phyloP scores from a whole-genome alignment of 2,329 filamentous ascomycete species.

The Dactylellina drechsleri region DNA sequence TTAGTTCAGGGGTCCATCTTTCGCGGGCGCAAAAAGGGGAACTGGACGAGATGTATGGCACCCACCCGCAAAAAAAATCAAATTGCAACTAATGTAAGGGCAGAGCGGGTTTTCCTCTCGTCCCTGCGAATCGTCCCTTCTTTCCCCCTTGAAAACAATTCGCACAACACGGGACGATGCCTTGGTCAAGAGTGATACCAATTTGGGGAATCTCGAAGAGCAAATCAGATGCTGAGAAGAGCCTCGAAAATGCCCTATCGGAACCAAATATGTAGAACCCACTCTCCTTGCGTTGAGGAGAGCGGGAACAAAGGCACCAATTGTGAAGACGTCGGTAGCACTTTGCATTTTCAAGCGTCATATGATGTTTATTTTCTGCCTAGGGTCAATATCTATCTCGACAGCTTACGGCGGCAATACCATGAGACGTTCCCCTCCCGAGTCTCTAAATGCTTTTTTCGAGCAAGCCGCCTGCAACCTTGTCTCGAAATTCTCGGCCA shows the following conservation, averaged over 20 bases:
- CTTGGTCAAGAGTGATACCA: slow-evolving; percentile 30
- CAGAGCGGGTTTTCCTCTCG: slow-evolving; percentile 14
- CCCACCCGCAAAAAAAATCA: slow-evolving; percentile 27
- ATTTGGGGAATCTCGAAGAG: slow-evolving; percentile 27
- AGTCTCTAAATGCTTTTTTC: background rate
- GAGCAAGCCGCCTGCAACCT: slow-evolving; percentile 37
- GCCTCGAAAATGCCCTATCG: slow-evolving; percentile 24
- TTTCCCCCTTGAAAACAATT: slow-evolving; percentile 14
- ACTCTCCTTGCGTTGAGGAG: slow-evolving; percentile 33
- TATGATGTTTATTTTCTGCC: slow-evolving; percentile 38
- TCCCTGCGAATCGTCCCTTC: slow-evolving; percentile 14
- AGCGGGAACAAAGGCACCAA: slow-evolving; percentile 26
- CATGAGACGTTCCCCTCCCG: background rate
- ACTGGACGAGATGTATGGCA: slow-evolving; percentile 30
- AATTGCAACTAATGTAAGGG: slow-evolving; percentile 39
- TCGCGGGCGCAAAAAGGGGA: slow-evolving; percentile 51
- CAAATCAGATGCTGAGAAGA: slow-evolving; percentile 26
- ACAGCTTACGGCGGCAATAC: background rate
- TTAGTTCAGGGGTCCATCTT: slow-evolving; percentile 52
- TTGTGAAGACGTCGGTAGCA: slow-evolving; percentile 18
- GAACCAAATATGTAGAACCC: slow-evolving; percentile 25
- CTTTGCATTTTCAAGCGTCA: slow-evolving; percentile 19
- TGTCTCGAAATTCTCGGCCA: background rate
- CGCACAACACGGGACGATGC: slow-evolving; percentile 41
- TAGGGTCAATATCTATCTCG: slow-evolving; percentile 1